Conservation (phyloP, 2,329 filamentous ascomycete genomes). For the Trichoderma afroharzianum region DNA sequence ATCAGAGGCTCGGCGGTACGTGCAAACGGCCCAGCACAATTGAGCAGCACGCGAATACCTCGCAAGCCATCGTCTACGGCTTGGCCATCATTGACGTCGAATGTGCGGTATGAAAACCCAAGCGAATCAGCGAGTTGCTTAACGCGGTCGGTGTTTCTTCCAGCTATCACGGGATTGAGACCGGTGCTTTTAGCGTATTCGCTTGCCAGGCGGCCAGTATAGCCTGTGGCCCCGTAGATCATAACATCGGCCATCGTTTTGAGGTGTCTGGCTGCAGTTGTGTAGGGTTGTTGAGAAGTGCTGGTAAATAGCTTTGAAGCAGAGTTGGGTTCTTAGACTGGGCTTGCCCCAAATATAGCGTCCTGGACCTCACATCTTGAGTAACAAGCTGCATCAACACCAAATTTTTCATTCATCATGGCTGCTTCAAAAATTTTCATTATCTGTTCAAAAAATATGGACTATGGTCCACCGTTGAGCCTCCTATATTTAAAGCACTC, state of each 20-base stretch:
- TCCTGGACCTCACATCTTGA: no score
- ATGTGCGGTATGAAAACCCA: neutral
- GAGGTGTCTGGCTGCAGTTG: neutral
- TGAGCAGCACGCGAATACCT: neutral
- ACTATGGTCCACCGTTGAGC: neutral
- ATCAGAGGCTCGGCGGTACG: neutral
- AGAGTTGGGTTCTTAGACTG: neutral
- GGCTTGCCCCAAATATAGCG: neutral
- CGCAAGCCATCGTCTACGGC: neutral
- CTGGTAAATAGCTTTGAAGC: neutral
- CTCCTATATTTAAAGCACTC: neutral
- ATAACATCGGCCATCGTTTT: neutral
- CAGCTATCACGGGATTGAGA: neutral
- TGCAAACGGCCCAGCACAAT: neutral
- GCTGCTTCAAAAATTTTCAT: rapidly evolving
- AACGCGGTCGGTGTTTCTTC: neutral
- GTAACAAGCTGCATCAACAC: no score
- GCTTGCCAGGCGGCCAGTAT: neutral
- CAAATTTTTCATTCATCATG: rapidly evolving
- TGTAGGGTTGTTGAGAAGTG: neutral
- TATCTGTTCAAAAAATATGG: neutral
- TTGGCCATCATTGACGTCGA: neutral
- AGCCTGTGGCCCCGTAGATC: neutral
- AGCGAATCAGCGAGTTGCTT: neutral
- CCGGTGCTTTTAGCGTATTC: neutral